Percentiles rank a stretch among this genome's conserved stretches.
These are phyloP conservation scores for Lomentospora prolificans DNA, from an alignment of 2,329 filamentous ascomycete species.

Conservation along the genomic window DNA sequence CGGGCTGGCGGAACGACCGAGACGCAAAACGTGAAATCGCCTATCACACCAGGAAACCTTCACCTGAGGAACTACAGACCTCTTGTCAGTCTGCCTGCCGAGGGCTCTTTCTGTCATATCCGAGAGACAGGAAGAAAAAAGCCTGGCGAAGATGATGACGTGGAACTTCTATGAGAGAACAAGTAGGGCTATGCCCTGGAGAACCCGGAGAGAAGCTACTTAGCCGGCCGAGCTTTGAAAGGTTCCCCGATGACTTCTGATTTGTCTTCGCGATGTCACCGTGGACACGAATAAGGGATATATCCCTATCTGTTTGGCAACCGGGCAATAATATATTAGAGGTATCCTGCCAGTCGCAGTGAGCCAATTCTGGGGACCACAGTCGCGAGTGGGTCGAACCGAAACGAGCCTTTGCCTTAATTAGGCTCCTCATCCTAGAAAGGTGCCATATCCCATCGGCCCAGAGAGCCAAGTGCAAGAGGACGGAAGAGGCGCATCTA, in stretches of 20 bases:
- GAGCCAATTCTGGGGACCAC: background rate
- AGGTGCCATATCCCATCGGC: background rate
- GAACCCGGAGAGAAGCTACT: background rate
- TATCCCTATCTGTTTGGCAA: background rate
- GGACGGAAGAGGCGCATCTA: background rate
- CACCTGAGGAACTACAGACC: no score
- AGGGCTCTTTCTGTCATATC: no score
- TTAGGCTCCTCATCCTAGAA: no score
- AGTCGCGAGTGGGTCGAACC: background rate
- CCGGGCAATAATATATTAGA: background rate
- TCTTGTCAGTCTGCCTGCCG: no score
- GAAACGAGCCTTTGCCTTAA: background rate
- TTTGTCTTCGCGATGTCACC: no score
- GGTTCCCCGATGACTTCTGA: no score
- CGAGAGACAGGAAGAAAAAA: background rate
- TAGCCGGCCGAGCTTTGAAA: no score
- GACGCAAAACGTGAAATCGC: no score
- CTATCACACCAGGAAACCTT: no score
- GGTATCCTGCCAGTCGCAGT: background rate
- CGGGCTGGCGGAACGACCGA: background rate
- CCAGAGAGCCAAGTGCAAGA: background rate
- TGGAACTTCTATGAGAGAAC: background rate
- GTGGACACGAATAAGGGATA: no score
- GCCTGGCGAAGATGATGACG: background rate
- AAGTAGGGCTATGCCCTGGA: background rate